Base-by-base conservation (phyloP, 352 stramenopile genomes). In the Thraustochytrium sp. region DNA sequence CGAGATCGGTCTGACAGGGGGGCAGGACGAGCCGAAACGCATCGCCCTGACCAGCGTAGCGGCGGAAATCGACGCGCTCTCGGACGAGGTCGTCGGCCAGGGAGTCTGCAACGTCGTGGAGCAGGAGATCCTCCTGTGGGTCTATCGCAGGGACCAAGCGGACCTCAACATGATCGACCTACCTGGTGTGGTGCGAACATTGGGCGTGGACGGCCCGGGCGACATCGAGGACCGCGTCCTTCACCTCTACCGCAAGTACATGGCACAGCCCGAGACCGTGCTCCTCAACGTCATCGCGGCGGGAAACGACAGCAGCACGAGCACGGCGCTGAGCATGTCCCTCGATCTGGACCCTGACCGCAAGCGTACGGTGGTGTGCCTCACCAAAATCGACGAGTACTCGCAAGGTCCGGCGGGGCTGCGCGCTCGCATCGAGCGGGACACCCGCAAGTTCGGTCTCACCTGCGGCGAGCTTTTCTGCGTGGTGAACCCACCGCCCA, bases 331-430 rank as follows among this genome's bases (percentile, higher is more conserved):
- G n/a, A 13, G 84, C 56, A 37, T 87, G 82, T 53, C 64, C 34
- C 65, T 49, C 13, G 37, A 84, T 31, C 84, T 90, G 36, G 87
- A 90, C 75, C 82, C 84, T 16, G 53, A 82, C 26, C 85, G 87
- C 48, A 61, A 84, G 51, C 82, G 87, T 11, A 90, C 87, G n/a
- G 83, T 90, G 42, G 84, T 88, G 23, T 84, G 89, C 21, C 61
- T 89, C 46, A 90, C 87, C 44, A 90, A 90, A 74, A 87, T 86
- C n/a, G 87, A 90, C 59, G 18, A 16, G 38, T 63, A 63, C 54
- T 63, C 54, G 0, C 16, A 3, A 3, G 38, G 16, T 21, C 26
- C 4, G 16, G 3, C 23, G 56, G 8, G 5, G 5, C 31, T 63
- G n/a, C n/a, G n/a, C n/a, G 54, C 8, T 9, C 54, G 54, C 31